These are phyloP conservation scores for Coemansia umbellata DNA, from an alignment of 192 early-diverging fungal species.

Conservation along the genomic window DNA sequence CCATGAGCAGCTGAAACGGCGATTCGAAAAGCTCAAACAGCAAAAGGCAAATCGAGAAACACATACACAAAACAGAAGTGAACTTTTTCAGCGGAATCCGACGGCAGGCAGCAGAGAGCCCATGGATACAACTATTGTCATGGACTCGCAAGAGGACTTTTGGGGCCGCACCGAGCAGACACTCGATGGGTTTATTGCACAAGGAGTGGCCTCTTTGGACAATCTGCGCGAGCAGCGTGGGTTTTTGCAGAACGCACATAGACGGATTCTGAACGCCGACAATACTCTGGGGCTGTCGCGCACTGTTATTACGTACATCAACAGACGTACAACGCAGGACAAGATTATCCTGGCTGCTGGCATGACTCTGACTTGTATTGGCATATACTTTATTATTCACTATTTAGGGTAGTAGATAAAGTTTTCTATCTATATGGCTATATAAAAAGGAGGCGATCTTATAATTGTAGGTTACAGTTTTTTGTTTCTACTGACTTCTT, in stretches of 20 bases:
- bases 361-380: constrained; percentile 28
- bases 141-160: constrained; percentile 30
- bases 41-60: constrained; percentile 10
- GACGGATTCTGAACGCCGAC: constrained; percentile 34
- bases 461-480: no score
- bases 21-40: constrained; percentile 39
- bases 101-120: not conserved
- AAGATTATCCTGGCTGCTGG: constrained; percentile 42
- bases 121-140: constrained; percentile 34
- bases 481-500: no score
- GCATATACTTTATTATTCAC: constrained; percentile 47
- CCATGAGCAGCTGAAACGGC: constrained; percentile 35
- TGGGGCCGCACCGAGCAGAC: constrained; percentile 33
- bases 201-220: constrained; percentile 42
- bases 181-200: constrained; percentile 40
- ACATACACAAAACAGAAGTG: constrained; percentile 11
- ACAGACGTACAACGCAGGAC: constrained; percentile 47
- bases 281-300: constrained; percentile 41
- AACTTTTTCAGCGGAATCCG: constrained; percentile 27
- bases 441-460: no score
- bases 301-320: constrained; percentile 43
- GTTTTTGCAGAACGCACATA: constrained; percentile 28
- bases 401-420: constrained; percentile 31
- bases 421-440: no score
- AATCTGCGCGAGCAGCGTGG: constrained; percentile 41